Base-by-base conservation (phyloP, 2,329 filamentous ascomycete species). In the Cladosporium oxysporum region DNA sequence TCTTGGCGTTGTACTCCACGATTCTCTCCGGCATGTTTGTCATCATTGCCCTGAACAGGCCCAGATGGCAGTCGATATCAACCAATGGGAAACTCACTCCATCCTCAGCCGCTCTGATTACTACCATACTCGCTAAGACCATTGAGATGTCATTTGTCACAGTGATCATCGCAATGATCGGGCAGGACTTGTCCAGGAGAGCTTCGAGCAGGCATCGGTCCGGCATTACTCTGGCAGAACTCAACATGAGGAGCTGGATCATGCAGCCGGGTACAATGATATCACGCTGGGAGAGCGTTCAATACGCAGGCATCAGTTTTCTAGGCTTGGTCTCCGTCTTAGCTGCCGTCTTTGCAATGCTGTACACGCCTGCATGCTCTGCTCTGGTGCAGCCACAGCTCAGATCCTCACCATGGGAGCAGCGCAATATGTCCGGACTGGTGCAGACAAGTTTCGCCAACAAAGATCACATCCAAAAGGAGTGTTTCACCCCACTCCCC, bases 111-210 rank as follows among this genome's bases (percentile, higher is more conserved):
- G 88, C 87, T 0, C 77, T 91, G 1, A 73, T 93, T 0, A 88
- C 87, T n/a, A 85, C 90, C 0, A 77, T 92, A 2, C 79, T 92
- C 41, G 90, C 91, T 8, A 94, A 93, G 77, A 85, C 89, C 0
- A 91, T 93, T 58, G 91, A 94, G 77, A 74, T 93, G 69, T 88
- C 89, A 0, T 94, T 93, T 72, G 90, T 92, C 3, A 92, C 91
- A 0, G 88, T 91, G 0, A 91, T 92, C 67, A 89, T 93, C 1
- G 85, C 89, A 0, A 91, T 91, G 64, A 75, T 93, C 0, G 91
- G 91, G 0, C 91, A 95, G 74, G 85, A 90, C 0, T 78, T 94
- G 18, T 92, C 87, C n/a, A 83, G 90, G 23, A 81, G 89, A 64
- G 89, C 91, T 0, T 84, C 91, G 64, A 83, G 84, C 28, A 84